phyloP scores from a whole-genome alignment of 2,329 filamentous ascomycete species.

The Alternaria infectoria region DNA sequence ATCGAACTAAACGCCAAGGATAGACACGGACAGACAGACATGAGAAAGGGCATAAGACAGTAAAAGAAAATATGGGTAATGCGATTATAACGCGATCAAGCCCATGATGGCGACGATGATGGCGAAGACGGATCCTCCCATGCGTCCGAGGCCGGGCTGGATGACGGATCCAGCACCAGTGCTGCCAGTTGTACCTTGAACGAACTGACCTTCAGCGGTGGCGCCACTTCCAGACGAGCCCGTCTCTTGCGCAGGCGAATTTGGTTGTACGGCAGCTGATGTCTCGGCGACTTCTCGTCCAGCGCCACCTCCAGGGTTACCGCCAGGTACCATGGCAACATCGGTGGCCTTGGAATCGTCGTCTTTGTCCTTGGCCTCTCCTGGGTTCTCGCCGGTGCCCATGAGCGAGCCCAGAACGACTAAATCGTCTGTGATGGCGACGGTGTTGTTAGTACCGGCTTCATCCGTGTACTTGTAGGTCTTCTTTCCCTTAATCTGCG shows the following conservation, averaged over 20 bases:
- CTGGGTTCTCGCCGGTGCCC: slow-evolving; percentile 78
- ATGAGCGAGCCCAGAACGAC: slow-evolving; percentile 80
- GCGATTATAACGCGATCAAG: slow-evolving; percentile 36
- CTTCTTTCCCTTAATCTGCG: slow-evolving; percentile 62
- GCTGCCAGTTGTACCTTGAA: slow-evolving; percentile 24
- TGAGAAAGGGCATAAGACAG: neutral
- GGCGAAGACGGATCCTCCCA: slow-evolving; percentile 43
- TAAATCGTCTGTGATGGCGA: slow-evolving; percentile 74
- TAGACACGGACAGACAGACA: neutral
- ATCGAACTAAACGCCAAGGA: neutral
- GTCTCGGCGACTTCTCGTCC: slow-evolving; percentile 47
- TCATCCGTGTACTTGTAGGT: slow-evolving; percentile 77
- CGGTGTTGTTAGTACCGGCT: slow-evolving; percentile 72
- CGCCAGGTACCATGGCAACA: slow-evolving; percentile 62
- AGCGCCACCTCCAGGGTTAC: slow-evolving; percentile 59
- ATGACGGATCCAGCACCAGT: slow-evolving; percentile 24
- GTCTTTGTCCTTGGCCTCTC: slow-evolving; percentile 48
- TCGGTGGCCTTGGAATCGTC: slow-evolving; percentile 34
- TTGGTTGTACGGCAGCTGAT: slow-evolving; percentile 3
- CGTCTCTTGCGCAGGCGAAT: slow-evolving; percentile 1
- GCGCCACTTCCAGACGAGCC: neutral
- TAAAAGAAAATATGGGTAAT: neutral
- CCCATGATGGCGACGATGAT: slow-evolving; percentile 43
- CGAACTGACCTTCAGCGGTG: slow-evolving; percentile 20
- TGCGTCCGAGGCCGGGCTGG: slow-evolving; percentile 31